Conservation (phyloP, 345 rosid genomes). For the Microthlaspi erraticum region DNA sequence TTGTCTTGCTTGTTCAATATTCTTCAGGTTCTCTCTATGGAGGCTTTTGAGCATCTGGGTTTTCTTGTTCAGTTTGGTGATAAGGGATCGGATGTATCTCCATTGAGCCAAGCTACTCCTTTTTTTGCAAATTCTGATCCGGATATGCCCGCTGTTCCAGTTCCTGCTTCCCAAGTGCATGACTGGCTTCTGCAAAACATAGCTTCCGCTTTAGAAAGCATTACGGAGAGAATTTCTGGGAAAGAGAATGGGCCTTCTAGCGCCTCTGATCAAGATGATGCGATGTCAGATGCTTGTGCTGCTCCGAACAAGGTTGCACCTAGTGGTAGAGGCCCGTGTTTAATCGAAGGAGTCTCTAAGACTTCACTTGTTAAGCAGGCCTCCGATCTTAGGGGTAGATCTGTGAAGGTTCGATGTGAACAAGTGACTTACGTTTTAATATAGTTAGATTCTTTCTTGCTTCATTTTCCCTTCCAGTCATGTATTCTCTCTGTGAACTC, state of each 20-base stretch:
- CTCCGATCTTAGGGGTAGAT: conserved; percentile 86
- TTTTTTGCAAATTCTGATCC: conserved; percentile 99
- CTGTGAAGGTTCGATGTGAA: conserved; percentile 74
- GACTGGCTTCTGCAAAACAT: conserved; percentile 92
- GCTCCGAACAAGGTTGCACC: conserved; percentile 68
- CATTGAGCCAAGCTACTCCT: conserved; percentile 88
- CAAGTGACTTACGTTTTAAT: conserved; percentile 1
- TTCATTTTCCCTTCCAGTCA: conserved; percentile 6
- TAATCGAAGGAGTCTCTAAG: conserved; percentile 95
- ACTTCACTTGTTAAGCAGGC: conserved; percentile 84
- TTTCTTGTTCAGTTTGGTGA: conserved; percentile 93
- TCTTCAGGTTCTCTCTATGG: conserved; percentile 84
- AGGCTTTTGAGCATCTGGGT: conserved; percentile 95
- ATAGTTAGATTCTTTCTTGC: background rate
- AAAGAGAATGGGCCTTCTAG: conserved; percentile 83
- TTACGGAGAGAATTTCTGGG: conserved; percentile 81
- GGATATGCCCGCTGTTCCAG: conserved; percentile 98
- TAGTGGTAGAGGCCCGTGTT: conserved; percentile 69
- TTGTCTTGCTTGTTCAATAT: conserved; percentile 36
- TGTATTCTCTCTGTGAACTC: conserved; percentile 15
- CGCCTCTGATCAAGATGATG: conserved; percentile 81
- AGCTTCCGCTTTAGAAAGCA: conserved; percentile 71
- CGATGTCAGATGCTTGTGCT: conserved; percentile 90
- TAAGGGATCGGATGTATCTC: conserved; percentile 77
- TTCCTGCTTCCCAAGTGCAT: conserved; percentile 84